These are phyloP conservation scores for Hymenoscyphus scutula DNA, from an alignment of 2,329 filamentous ascomycete species.

Conservation along the genomic window DNA sequence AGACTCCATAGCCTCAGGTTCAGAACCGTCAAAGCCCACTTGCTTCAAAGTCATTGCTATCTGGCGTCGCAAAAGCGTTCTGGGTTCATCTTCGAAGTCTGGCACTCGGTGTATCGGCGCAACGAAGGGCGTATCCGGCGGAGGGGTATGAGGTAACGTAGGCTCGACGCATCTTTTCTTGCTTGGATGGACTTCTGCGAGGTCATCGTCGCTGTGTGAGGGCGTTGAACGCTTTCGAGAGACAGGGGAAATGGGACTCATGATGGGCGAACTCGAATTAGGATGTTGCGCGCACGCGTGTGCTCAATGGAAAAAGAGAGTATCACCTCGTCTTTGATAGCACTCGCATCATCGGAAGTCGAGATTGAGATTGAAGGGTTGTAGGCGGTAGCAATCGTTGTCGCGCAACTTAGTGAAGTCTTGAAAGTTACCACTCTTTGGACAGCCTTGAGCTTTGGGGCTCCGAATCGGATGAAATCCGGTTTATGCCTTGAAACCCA, in stretches of 20 bases:
- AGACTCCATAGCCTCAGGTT: conserved; percentile 56
- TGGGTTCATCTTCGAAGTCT: conserved; percentile 34
- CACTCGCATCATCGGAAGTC: conserved; percentile 12
- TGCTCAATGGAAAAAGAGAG: conserved; percentile 5
- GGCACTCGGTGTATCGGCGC: conserved; percentile 6
- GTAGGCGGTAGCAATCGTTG: not conserved
- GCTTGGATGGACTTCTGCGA: conserved; percentile 23
- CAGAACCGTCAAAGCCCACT: conserved; percentile 57
- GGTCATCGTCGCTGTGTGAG: conserved; percentile 30
- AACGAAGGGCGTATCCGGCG: conserved; percentile 24
- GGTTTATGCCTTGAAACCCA: not conserved
- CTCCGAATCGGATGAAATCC: no score
- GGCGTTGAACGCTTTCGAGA: conserved; percentile 31
- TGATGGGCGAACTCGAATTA: conserved; percentile 13
- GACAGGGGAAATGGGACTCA: conserved; percentile 28
- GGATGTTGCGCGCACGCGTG: not conserved
- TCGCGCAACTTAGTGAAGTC: conserved; percentile 3
- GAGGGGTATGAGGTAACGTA: conserved; percentile 26
- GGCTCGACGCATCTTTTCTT: conserved; percentile 30
- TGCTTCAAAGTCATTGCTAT: conserved; percentile 55
- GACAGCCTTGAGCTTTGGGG: not conserved
- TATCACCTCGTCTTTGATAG: conserved; percentile 6
- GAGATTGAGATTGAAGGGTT: not conserved
- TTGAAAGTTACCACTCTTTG: no score
- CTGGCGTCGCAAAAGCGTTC: conserved; percentile 47